phyloP scores from a whole-genome alignment of 83 land plant genomes.

The Thuja plicata region DNA sequence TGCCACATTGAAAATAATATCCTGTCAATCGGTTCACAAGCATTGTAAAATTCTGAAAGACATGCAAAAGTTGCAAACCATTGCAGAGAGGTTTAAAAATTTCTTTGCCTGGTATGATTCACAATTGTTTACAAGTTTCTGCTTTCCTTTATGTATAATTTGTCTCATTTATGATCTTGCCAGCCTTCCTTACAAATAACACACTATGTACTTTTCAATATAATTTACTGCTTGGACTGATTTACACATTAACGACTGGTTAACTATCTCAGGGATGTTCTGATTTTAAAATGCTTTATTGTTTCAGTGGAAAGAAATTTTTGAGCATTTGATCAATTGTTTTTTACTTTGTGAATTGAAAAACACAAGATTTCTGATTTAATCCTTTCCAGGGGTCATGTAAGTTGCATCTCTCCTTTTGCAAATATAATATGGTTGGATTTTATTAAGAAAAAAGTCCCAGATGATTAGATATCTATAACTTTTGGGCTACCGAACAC shows the following conservation, averaged over 20 bases:
- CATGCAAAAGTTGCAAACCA: not conserved
- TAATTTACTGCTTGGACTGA: not conserved
- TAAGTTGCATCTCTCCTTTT: not conserved
- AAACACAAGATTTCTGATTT: not conserved
- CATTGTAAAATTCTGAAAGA: constrained; percentile 3
- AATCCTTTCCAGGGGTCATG: not conserved
- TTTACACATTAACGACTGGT: not conserved
- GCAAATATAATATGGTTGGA: not conserved
- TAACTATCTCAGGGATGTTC: not conserved
- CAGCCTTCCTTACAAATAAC: not conserved
- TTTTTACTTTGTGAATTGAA: not conserved
- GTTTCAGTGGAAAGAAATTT: not conserved
- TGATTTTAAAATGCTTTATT: not conserved
- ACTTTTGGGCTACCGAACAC: not conserved
- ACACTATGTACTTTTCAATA: not conserved
- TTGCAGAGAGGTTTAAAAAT: not conserved
- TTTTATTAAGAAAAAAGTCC: no score
- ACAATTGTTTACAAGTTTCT: not conserved
- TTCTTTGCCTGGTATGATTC: not conserved
- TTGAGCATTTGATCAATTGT: no score
- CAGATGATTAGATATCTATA: not conserved
- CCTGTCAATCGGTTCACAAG: not conserved
- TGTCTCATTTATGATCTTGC: not conserved
- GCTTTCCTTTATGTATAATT: not conserved
- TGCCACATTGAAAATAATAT: constrained; percentile 2